Base-by-base conservation (phyloP, 345 rosid species). In the Carallia brachiata region DNA sequence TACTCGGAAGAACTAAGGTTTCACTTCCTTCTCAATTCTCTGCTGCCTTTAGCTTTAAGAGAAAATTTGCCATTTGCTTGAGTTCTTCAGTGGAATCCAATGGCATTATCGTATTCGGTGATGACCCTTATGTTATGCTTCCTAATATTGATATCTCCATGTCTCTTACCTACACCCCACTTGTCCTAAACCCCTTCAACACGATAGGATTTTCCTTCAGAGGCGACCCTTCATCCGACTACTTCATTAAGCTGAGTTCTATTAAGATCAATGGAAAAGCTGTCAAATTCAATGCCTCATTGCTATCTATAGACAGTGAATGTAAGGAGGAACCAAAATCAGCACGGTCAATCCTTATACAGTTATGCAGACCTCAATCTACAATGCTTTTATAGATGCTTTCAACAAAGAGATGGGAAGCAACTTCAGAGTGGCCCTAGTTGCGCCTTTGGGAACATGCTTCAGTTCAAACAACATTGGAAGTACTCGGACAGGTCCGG, bases 61-160 rank as follows among this genome's bases (percentile, higher is more conserved):
- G 89, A 17, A 90, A 86, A 55, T 88, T 90, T 37, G 89, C 87
- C 0, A 68, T 90, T 8, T 90, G 94, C 73, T 78, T 92, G 12
- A 9, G 84, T 19, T 70, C 88, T 0, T 70, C 83, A 2, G 30
- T 80, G 28, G 72, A 64, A 15, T 63, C 82, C 9, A 73, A 69
- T 0, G 93, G 93, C 0, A 86, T 85, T 44, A 78, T 85, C 16
- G 81, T 88, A 62, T 89, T 85, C 61, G 95, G 95, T 0, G 73
- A 85, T 57, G 85, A 86, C 1, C 85, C 89, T 1, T 88, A 88
- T 70, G 73, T 76, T 16, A 62, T 90, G 71, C 89, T 83, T 30
- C 90, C 94, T 0, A 79, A 79, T 18, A 61, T 87, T 3, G 78
- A 81, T 31, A 87, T 72, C 23, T 88, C 93, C 0, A 1, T 66